phyloP scores from a whole-genome alignment of 345 rosid genomes.

The Cochlearia excelsa region DNA sequence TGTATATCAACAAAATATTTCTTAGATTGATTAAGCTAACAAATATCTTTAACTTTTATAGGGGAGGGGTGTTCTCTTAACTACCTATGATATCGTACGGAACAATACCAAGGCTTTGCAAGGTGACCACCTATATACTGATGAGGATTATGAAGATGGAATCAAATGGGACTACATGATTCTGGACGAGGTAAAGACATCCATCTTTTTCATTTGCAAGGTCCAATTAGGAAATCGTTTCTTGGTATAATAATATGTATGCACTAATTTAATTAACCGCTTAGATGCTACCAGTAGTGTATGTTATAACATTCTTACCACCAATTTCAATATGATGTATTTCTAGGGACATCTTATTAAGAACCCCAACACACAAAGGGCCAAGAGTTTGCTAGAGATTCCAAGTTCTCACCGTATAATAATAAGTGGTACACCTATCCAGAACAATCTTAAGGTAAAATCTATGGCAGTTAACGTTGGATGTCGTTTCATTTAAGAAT shows the following conservation, averaged over 20 bases:
- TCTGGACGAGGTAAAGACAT: slow-evolving; percentile 77
- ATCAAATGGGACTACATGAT: slow-evolving; percentile 91
- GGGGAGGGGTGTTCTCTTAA: slow-evolving; percentile 87
- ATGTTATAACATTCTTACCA: slow-evolving; percentile 9
- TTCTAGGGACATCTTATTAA: slow-evolving; percentile 93
- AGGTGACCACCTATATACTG: slow-evolving; percentile 46
- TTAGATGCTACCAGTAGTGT: slow-evolving; percentile 12
- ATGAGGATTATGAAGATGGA: slow-evolving; percentile 57
- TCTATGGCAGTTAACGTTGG: slow-evolving; percentile 20
- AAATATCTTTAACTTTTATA: slow-evolving; percentile 32
- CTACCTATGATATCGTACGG: slow-evolving; percentile 92
- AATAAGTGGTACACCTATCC: slow-evolving; percentile 95
- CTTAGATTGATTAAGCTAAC: slow-evolving; percentile 13
- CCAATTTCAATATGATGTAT: slow-evolving; percentile 5
- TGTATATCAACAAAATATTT: slow-evolving; percentile 8
- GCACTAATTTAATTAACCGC: not conserved
- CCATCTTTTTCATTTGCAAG: slow-evolving; percentile 6
- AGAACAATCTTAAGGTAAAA: slow-evolving; percentile 90
- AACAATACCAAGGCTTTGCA: slow-evolving; percentile 71
- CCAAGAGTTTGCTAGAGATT: slow-evolving; percentile 94
- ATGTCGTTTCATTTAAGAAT: slow-evolving; percentile 7
- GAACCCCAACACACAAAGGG: slow-evolving; percentile 96
- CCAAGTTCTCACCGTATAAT: slow-evolving; percentile 85
- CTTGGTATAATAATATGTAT: slow-evolving; percentile 4
- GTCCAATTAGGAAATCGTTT: slow-evolving; percentile 1